Evolutionary conservation across 31 red algal species (phyloP), one percentile per base, ranked within the genome.

Genomic region (Asparagopsis taxiformis): DNA sequence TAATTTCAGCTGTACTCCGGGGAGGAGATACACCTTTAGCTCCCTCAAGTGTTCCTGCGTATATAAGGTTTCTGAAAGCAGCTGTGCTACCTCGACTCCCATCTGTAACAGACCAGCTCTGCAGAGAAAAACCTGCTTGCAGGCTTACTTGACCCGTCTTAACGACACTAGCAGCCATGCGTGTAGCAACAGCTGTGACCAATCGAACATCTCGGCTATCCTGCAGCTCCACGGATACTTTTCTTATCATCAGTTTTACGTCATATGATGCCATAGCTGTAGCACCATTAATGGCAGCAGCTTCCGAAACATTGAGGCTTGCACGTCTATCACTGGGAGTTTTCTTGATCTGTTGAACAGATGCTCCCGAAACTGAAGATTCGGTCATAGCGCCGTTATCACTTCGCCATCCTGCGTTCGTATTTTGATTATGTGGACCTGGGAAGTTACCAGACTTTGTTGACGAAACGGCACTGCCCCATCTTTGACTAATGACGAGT

Each of bases 21-120:
- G 84, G 74, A 2, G 84, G 67, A 23, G 78, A 91, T n/a, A 78
- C 78, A 24, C 44, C 72, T 31, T 56, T 64, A 15, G 71, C 36
- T 13, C 48, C 62, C 31, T 74, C 57, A 4, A 62, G 21, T n/a
- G 65, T 72, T 33, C 89, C 89, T 7, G 89, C 70, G 33, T 92
- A 74, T 33, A 79, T 54, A 25, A 92, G 53, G 3, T 64, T 33
- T 19, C 89, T 33, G 51, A 85, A 92, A 11, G 89, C 73, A 20
- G 89, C 89, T n/a, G 89, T 92, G 29, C 72, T 72, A 30, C 89
- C 89, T 26, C 89, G 79, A 48, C 79, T 85, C 16, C 73, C 80
- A 59, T 92, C 89, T 5, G 79, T 80, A 17, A 92, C 59, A 19
- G 80, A 79, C 89, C 79, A 84, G 54, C 49, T 73, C 31, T 65